Conservation (phyloP, 1,284 basidiomycete genomes). For the Ceratobasidium sp. region DNA sequence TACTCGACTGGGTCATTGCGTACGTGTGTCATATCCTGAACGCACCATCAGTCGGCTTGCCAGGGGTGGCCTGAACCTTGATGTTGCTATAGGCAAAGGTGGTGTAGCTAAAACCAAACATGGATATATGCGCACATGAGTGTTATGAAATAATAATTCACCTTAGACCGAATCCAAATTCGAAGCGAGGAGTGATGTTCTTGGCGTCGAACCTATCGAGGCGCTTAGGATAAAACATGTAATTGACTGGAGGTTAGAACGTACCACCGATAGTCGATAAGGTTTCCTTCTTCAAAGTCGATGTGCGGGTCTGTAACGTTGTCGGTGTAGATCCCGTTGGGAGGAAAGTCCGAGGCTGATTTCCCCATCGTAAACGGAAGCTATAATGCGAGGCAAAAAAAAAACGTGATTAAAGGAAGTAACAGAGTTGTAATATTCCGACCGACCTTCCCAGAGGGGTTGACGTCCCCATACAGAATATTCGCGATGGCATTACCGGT, state of each 20-base stretch:
- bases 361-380: conserved; percentile 87
- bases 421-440: not conserved
- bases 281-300: conserved; percentile 72
- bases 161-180: conserved; percentile 63
- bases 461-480: conserved; percentile 57
- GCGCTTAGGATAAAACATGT: not conserved
- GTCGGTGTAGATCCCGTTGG: conserved; percentile 54
- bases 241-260: not conserved
- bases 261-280: conserved; percentile 50
- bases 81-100: conserved; percentile 57
- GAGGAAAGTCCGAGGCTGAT: conserved; percentile 54
- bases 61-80: conserved; percentile 45
- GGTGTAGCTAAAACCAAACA: conserved; percentile 55
- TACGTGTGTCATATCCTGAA: not conserved
- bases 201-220: conserved; percentile 53
- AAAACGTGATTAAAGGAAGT: not conserved
- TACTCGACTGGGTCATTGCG: not conserved
- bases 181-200: conserved; percentile 57
- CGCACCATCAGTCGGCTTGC: not conserved
- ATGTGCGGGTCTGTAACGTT: conserved; percentile 58
- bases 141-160: conserved; percentile 61
- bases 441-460: conserved; percentile 58
- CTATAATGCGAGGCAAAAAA: conserved; percentile 5
- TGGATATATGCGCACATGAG: conserved; percentile 15
- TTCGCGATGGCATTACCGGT: conserved; percentile 61